Base-by-base conservation (phyloP, 2,329 filamentous ascomycete species). In the Myriosclerotinia scirpicola region DNA sequence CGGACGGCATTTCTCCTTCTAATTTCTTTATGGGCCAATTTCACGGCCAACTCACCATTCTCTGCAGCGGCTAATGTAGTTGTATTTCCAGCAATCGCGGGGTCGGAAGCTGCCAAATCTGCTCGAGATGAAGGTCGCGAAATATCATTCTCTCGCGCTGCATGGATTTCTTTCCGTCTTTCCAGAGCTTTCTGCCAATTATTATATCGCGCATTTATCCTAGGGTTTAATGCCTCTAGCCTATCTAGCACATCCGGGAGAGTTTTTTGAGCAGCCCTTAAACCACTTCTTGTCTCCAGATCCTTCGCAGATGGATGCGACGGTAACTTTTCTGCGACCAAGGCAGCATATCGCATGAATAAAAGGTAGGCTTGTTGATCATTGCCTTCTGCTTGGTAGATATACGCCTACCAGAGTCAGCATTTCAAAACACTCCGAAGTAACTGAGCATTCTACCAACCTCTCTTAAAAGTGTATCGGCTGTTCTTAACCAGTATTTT, bases 331-430 rank as follows among this genome's bases (percentile, higher is more conserved):
- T 92, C 85, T 38, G 97, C 81, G 34, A 97, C 86, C n/a, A 99
- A 87, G 64, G 89, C 84, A 12, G 92, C 92, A 79, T 96, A 93
- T 72, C 95, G 88, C 76, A 95, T 92, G n/a, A 96, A 85, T 67
- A 98, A 87, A 65, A 97, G 85, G 77, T 96, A 99, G 5, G 94
- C 91, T 75, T 95, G 90, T 73, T 93, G 87, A 70, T 92, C 87
- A 78, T 97, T 93, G 74, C 90, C 89, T 78, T 98, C 94, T 53
- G 85, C 85, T 74, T 95, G 85, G 76, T 97, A 97, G 73, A 94
- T 92, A 62, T 87, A 84, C 26, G 92, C 93, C 91, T 97, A 75
- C 15, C 65, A 53, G 53, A 53, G 61, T 70, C 42, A 71, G 65
- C 30, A 68, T 36, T 61, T 8, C 42, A 50, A 42, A 52, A 11